Conservation (phyloP, 352 stramenopile genomes). For the Globisporangium yorkense region DNA sequence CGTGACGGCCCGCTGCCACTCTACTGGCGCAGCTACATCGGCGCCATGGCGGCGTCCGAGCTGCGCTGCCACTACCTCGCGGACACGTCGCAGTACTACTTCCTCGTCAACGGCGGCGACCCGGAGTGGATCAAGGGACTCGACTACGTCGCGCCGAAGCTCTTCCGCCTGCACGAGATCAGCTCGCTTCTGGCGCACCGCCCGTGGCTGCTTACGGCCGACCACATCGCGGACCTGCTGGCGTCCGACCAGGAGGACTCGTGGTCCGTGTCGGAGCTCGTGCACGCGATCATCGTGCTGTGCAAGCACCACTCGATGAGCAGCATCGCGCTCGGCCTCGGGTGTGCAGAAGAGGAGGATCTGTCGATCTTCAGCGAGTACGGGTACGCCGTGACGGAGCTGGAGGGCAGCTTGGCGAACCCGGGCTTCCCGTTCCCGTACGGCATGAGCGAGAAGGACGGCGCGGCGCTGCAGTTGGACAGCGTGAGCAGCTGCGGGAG, state of each 20-base stretch:
- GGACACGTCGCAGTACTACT: constrained; percentile 79
- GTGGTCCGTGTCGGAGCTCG: constrained; percentile 84
- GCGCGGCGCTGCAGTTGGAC: constrained; percentile 9
- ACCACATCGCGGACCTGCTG: constrained; percentile 74
- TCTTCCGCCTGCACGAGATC: constrained; percentile 77
- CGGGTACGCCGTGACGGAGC: constrained; percentile 24
- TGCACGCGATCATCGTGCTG: constrained; percentile 82
- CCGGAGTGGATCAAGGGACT: constrained; percentile 79
- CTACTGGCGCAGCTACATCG: constrained; percentile 81
- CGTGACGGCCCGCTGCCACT: constrained; percentile 75
- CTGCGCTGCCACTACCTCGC: constrained; percentile 76
- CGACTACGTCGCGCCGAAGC: constrained; percentile 76
- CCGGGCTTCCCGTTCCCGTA: constrained; percentile 17
- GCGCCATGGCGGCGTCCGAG: constrained; percentile 73
- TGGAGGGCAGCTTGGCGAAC: constrained; percentile 5
- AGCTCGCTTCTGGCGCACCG: constrained; percentile 80
- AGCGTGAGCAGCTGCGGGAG: constrained; percentile 39
- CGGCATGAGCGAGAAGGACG: constrained; percentile 14
- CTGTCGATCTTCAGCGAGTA: constrained; percentile 64
- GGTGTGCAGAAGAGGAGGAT: constrained; percentile 73
- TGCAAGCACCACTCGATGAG: constrained; percentile 81
- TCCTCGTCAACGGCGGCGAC: constrained; percentile 76
- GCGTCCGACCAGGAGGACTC: constrained; percentile 66
- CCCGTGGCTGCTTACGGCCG: constrained; percentile 72
- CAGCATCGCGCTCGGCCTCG: constrained; percentile 70